These are phyloP conservation scores for Psidium guajava DNA, from an alignment of 345 rosid species.

Conservation along the genomic window DNA sequence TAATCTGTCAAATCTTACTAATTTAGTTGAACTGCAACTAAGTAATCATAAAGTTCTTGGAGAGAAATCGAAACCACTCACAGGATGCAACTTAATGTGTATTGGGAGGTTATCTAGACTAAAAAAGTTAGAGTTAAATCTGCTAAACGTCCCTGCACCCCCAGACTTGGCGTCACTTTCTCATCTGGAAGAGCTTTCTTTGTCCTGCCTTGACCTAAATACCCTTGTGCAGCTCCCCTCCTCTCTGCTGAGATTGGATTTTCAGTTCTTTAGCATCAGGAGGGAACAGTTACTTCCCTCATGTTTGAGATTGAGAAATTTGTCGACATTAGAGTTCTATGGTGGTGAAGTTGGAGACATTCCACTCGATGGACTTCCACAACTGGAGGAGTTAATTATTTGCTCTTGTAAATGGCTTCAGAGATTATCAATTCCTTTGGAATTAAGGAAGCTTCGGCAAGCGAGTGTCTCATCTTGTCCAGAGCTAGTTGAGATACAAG, in stretches of 20 bases:
- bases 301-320: not conserved
- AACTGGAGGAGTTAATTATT: fast-evolving
- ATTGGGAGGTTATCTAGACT: not conserved
- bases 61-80: not conserved
- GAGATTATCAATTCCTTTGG: not conserved
- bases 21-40: not conserved
- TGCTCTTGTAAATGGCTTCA: not conserved
- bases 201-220: not conserved
- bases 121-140: fast-evolving
- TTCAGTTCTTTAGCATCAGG: not conserved
- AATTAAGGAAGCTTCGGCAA: not conserved
- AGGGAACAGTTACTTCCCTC: not conserved
- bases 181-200: not conserved
- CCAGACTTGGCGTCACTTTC: not conserved
- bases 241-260: not conserved
- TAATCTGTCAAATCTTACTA: not conserved
- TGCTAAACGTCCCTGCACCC: not conserved
- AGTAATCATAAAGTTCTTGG: not conserved
- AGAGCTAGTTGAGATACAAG: no score
- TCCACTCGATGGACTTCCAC: not conserved
- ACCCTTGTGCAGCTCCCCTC: not conserved
- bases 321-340: fast-evolving
- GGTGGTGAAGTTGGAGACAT: not conserved
- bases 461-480: not conserved
- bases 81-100: not conserved